These are phyloP conservation scores for Diophrys appendiculata DNA, from an alignment of 73 alveolate species.

Conservation along the genomic window DNA sequence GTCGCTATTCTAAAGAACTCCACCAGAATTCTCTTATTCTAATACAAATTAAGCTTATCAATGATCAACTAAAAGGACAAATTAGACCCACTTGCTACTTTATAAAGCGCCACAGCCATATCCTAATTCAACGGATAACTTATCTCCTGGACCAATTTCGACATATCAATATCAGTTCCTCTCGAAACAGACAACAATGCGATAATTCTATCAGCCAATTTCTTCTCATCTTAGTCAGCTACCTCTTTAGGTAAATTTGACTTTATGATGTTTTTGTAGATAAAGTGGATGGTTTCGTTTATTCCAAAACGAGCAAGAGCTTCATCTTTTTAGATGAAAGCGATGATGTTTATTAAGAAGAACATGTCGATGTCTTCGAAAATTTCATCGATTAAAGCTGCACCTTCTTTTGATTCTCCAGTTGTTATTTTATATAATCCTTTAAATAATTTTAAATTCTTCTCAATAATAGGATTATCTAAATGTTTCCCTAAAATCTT, in stretches of 20 bases:
- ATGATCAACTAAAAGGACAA: not conserved
- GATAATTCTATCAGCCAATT: not conserved
- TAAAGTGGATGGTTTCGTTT: not conserved
- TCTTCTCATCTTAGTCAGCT: not conserved
- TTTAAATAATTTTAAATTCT: too few relatives aligned
- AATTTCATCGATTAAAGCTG: not conserved
- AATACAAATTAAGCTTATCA: not conserved
- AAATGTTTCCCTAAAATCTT: not conserved
- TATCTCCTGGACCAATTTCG: not conserved
- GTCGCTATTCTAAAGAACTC: not conserved
- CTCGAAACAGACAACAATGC: not conserved
- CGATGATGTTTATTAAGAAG: not conserved
- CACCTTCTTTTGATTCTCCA: not conserved
- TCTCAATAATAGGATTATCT: not conserved
- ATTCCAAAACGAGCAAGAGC: not conserved
- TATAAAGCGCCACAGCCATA: constrained; percentile 1
- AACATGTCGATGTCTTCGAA: not conserved
- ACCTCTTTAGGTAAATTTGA: not conserved
- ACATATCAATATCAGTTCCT: not conserved
- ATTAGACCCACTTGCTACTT: not conserved
- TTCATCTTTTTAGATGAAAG: not conserved
- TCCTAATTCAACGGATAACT: not conserved
- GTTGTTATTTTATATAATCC: not conserved
- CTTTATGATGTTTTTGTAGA: too few relatives aligned
- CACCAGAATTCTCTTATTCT: not conserved